Conservation (phyloP, 2,329 filamentous ascomycete species). For the Fusarium solani-melongenae region DNA sequence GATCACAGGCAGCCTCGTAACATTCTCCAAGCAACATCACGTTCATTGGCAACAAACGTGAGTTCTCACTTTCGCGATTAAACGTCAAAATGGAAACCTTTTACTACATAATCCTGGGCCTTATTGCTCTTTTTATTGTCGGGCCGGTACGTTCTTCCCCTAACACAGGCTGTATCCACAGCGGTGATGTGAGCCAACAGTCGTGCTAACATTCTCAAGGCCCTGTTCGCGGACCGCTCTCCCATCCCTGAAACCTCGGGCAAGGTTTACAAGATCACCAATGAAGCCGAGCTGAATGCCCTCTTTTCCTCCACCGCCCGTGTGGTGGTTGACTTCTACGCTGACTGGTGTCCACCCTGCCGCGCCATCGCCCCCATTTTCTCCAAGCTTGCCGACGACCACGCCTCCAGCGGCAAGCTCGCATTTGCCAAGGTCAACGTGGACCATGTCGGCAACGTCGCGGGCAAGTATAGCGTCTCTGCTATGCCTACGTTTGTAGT, state of each 20-base stretch:
- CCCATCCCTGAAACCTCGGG: slow-evolving; percentile 55
- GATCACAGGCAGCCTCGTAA: neutral
- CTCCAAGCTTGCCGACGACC: slow-evolving; percentile 37
- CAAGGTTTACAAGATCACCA: slow-evolving; percentile 50
- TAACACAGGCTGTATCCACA: neutral
- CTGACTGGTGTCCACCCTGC: slow-evolving; percentile 92
- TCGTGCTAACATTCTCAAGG: slow-evolving; percentile 14
- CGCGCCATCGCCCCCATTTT: slow-evolving; percentile 84
- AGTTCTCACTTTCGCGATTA: neutral
- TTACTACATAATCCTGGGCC: slow-evolving; percentile 31
- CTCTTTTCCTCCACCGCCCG: slow-evolving; percentile 57
- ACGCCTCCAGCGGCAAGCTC: slow-evolving; percentile 58
- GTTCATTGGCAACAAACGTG: neutral
- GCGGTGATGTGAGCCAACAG: neutral
- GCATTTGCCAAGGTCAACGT: slow-evolving; percentile 91
- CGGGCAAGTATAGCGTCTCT: slow-evolving; percentile 79
- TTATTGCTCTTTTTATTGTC: slow-evolving; percentile 29
- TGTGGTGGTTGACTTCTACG: slow-evolving; percentile 85
- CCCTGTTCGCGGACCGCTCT: slow-evolving; percentile 35
- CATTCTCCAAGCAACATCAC: neutral
- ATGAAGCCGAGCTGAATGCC: slow-evolving; percentile 41
- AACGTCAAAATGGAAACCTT: slow-evolving; percentile 29
- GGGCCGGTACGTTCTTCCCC: slow-evolving; percentile 16
- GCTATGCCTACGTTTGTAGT: slow-evolving; percentile 92
- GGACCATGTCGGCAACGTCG: slow-evolving; percentile 79